Percentiles rank a stretch among this genome's conserved stretches.
Conservation (phyloP, 2,329 filamentous ascomycete species). For the Hypocrella siamensis region DNA sequence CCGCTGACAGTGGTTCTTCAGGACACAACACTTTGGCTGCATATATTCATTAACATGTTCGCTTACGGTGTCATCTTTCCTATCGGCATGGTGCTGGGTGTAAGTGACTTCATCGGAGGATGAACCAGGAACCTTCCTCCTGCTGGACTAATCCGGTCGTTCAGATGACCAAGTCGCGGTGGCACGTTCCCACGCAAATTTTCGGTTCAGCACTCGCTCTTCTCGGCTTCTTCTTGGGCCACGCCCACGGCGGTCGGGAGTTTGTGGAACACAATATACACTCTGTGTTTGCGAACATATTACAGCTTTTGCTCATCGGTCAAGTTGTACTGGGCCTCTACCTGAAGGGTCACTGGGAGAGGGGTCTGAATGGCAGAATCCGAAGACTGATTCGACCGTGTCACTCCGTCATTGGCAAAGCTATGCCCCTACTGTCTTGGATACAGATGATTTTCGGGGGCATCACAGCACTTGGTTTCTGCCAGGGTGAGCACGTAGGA, state of each 20-base stretch:
- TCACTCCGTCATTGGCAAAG: constrained; percentile 74
- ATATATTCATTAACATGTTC: constrained; percentile 77
- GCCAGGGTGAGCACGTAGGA: constrained; percentile 75
- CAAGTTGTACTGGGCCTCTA: constrained; percentile 77
- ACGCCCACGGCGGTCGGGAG: constrained; percentile 76
- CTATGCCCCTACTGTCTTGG: constrained; percentile 78
- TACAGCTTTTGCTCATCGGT: constrained; percentile 63
- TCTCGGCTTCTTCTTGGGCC: constrained; percentile 79
- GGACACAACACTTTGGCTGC: constrained; percentile 81
- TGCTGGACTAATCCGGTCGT: background rate
- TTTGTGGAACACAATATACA: constrained; percentile 67
- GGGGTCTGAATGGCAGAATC: constrained; percentile 66
- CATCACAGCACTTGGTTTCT: constrained; percentile 85
- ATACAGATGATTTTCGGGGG: constrained; percentile 92
- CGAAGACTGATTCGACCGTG: constrained; percentile 53
- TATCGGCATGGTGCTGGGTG: constrained; percentile 85
- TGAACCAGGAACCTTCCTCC: background rate
- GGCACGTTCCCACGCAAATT: constrained; percentile 84
- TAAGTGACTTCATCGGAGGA: constrained; percentile 28
- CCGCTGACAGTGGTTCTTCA: constrained; percentile 21
- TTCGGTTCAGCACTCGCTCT: constrained; percentile 61
- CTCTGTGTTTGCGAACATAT: constrained; percentile 58
- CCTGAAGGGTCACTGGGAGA: constrained; percentile 76
- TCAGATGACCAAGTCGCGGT: constrained; percentile 75
- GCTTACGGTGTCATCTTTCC: constrained; percentile 90